A percentile compares a stretch with the other conserved stretches of the same genome.
phyloP scores from a whole-genome alignment of 2,329 filamentous ascomycete genomes.

The Dichotomopilus funicola region DNA sequence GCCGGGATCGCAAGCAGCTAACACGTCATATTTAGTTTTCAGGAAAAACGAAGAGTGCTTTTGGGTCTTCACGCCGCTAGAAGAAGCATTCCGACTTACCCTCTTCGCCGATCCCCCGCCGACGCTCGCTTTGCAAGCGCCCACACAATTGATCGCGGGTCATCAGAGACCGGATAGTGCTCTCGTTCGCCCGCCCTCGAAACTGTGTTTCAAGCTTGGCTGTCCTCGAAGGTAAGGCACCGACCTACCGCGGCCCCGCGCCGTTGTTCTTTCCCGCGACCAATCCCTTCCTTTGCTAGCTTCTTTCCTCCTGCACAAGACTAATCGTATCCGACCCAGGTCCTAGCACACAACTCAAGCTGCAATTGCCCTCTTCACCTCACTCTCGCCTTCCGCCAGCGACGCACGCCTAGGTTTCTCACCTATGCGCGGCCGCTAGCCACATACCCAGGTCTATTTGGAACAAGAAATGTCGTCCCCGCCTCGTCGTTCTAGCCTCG shows the following conservation, averaged over 20 bases:
- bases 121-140: too few relatives aligned
- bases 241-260: not conserved
- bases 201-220: constrained; percentile 15
- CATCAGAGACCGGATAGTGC: too few relatives aligned
- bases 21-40: too few relatives aligned
- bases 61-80: too few relatives aligned
- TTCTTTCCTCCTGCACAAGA: not conserved
- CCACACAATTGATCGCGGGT: too few relatives aligned
- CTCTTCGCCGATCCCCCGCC: too few relatives aligned
- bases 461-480: constrained; percentile 31
- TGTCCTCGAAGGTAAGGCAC: constrained; percentile 9
- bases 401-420: constrained; percentile 4
- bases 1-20: too few relatives aligned
- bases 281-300: not conserved
- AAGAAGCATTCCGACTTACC: too few relatives aligned
- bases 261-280: not conserved
- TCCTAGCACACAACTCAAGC: not conserved
- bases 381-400: constrained; percentile 8
- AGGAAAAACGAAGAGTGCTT: too few relatives aligned
- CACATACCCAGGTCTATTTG: constrained; percentile 2
- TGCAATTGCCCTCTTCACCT: not conserved
- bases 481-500: constrained; percentile 41
- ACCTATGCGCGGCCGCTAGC: constrained; percentile 14
- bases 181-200: not conserved
- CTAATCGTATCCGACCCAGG: constrained; percentile 5